A percentile compares a stretch with the other conserved stretches of the same genome.
phyloP scores from a whole-genome alignment of 371 early-diverging fungal genomes.

The Rhizomucor miehei region DNA sequence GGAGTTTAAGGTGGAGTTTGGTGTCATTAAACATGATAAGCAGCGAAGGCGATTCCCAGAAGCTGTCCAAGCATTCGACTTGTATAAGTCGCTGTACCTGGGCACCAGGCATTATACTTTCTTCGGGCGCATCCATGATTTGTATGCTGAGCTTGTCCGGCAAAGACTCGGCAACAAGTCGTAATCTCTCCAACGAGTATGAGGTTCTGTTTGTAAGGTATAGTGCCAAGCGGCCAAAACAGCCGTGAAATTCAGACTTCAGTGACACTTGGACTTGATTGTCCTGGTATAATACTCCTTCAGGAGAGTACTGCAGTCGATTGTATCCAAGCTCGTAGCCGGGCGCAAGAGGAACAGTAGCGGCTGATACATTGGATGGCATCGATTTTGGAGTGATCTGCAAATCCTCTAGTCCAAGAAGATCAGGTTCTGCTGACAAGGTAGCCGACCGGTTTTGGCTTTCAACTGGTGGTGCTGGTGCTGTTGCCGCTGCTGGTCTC shows the following conservation, averaged over 20 bases:
- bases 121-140: neutral
- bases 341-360: constrained; percentile 37
- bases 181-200: constrained; percentile 15
- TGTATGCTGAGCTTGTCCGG: constrained; percentile 6
- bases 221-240: constrained; percentile 82
- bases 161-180: constrained; percentile 18
- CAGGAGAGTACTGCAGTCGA: constrained; percentile 57
- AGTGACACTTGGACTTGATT: constrained; percentile 80
- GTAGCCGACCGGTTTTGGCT: constrained; percentile 1
- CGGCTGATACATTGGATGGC: neutral
- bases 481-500: neutral
- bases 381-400: constrained; percentile 11
- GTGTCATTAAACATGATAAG: constrained; percentile 62
- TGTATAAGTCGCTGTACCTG: constrained; percentile 80
- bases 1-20: constrained; percentile 64
- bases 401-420: constrained; percentile 35
- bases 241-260: constrained; percentile 85
- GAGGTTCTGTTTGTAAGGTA: constrained; percentile 86
- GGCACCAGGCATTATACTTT: constrained; percentile 36
- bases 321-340: constrained; percentile 61
- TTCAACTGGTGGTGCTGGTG: neutral
- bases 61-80: constrained; percentile 63
- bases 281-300: constrained; percentile 92
- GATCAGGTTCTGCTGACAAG: constrained; percentile 14
- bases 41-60: constrained; percentile 58